Conservation (phyloP, 768 basidiomycete genomes). For the Amanita inopinata region DNA sequence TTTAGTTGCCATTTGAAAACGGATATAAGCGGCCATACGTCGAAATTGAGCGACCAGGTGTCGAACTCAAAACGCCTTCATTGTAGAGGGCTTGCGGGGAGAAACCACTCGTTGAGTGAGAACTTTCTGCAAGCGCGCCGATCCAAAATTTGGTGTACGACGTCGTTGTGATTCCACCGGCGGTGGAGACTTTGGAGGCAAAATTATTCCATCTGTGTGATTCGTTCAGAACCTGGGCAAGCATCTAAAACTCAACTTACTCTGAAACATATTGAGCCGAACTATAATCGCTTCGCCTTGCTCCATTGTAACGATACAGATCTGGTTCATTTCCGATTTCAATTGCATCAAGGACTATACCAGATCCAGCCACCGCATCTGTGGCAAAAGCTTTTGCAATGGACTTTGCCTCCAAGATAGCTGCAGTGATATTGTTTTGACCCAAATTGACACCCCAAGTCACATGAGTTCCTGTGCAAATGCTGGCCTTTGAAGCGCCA, state of each 20-base stretch:
- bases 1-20: background rate
- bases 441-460: conserved; percentile 66
- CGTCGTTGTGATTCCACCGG: conserved; percentile 25
- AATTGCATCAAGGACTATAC: conserved; percentile 44
- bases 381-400: conserved; percentile 41
- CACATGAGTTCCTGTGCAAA: conserved; percentile 41
- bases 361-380: conserved; percentile 24
- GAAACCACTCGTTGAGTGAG: conserved; percentile 37
- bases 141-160: conserved; percentile 39
- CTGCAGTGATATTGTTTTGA: conserved; percentile 37
- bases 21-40: conserved; percentile 30
- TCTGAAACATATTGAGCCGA: conserved; percentile 36
- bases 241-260: conserved; percentile 24
- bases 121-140: conserved; percentile 39
- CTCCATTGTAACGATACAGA: conserved; percentile 38
- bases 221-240: no score
- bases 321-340: conserved; percentile 60
- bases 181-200: conserved; percentile 36
- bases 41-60: conserved; percentile 39
- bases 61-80: conserved; percentile 37
- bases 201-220: conserved; percentile 40
- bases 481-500: background rate
- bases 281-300: conserved; percentile 28
- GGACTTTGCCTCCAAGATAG: conserved; percentile 35
- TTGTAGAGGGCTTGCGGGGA: conserved; percentile 53